Percentiles rank a stretch among this genome's conserved stretches.
phyloP scores from a whole-genome alignment of 345 rosid species.

The Eucalyptus regnans region DNA sequence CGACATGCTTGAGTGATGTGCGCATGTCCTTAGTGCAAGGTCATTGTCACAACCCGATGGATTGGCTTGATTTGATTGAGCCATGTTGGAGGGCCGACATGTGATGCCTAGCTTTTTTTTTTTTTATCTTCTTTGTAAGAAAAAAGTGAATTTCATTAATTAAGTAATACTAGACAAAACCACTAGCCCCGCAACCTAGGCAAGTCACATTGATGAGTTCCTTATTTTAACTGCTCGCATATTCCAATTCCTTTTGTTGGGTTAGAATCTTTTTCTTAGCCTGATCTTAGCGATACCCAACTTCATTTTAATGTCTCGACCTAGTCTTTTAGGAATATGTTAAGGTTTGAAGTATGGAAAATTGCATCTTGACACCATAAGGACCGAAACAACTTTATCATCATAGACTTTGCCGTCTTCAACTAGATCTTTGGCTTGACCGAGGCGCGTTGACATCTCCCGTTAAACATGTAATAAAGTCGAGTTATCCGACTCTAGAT shows the following conservation, averaged over 20 bases:
- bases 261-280: too few relatives aligned
- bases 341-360: neutral
- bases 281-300: too few relatives aligned
- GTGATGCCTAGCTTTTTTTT: neutral
- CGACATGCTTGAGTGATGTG: neutral
- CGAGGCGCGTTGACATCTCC: neutral
- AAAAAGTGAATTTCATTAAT: neutral
- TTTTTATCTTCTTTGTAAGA: too few relatives aligned
- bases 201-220: too few relatives aligned
- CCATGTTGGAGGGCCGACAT: neutral
- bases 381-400: neutral
- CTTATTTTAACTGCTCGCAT: rapidly evolving
- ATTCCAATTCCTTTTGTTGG: too few relatives aligned
- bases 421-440: neutral
- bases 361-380: neutral
- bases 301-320: too few relatives aligned
- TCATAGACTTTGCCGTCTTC: neutral
- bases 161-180: neutral
- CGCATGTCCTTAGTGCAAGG: neutral
- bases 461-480: neutral
- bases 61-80: neutral
- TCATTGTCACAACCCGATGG: neutral
- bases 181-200: rapidly evolving
- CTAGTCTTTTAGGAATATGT: too few relatives aligned
- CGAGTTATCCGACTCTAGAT: neutral